Percentiles rank a stretch among this genome's conserved stretches.
Conservation (phyloP, 2,329 filamentous ascomycete species). For the Pyrenochaeta sp. region DNA sequence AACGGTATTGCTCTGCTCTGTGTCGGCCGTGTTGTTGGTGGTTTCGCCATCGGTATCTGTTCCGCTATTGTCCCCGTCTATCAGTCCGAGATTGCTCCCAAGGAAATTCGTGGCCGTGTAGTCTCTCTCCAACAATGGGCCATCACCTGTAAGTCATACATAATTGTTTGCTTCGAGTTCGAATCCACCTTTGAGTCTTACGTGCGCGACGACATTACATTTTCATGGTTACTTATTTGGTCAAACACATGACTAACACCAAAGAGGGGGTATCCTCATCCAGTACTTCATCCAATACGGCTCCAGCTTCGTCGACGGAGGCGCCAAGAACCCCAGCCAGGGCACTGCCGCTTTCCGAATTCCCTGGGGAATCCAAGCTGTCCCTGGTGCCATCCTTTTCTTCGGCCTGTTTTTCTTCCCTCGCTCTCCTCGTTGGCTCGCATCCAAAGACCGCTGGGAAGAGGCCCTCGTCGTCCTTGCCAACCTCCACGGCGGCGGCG, state of each 20-base stretch:
- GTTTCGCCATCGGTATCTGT: constrained; percentile 84
- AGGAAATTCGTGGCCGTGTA: constrained; percentile 61
- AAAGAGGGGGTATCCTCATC: constrained; percentile 65
- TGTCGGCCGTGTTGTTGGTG: constrained; percentile 74
- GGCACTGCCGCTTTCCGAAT: constrained; percentile 49
- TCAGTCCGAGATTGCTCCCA: constrained; percentile 78
- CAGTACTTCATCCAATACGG: constrained; percentile 74
- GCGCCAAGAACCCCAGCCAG: constrained; percentile 52
- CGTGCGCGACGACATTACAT: too few relatives aligned
- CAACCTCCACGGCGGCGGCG: constrained; percentile 64
- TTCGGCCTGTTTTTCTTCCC: constrained; percentile 52
- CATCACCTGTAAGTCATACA: constrained; percentile 64
- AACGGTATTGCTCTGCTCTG: constrained; percentile 54
- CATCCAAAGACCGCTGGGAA: constrained; percentile 71
- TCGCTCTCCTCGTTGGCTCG: constrained; percentile 72
- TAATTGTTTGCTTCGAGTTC: too few relatives aligned
- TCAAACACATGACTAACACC: too few relatives aligned
- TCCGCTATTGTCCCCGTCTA: constrained; percentile 94
- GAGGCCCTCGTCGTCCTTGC: constrained; percentile 65
- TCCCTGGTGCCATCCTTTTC: constrained; percentile 50
- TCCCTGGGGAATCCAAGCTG: constrained; percentile 54
- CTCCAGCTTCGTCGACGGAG: constrained; percentile 61
- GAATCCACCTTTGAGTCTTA: constrained; percentile 54
- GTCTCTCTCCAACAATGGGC: constrained; percentile 74
- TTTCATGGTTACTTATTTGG: too few relatives aligned